A percentile compares a stretch with the other conserved stretches of the same genome.
Conservation (phyloP, 2,329 filamentous ascomycete species). For the Xylariaceae sp. region DNA sequence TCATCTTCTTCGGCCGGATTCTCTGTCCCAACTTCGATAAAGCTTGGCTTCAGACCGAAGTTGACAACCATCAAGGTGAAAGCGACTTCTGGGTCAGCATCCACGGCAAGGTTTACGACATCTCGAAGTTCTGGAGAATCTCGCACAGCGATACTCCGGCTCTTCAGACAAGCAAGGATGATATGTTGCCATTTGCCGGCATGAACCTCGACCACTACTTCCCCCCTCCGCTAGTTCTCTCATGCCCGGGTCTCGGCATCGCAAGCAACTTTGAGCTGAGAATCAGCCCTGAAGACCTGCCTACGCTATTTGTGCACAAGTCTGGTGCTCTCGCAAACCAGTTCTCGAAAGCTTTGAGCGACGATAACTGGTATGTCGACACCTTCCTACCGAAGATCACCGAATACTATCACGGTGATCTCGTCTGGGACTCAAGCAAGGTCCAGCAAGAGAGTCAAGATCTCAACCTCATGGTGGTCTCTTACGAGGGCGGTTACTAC, state of each 20-base stretch:
- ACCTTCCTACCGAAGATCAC: constrained; percentile 74
- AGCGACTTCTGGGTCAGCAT: constrained; percentile 84
- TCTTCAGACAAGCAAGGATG: constrained; percentile 50
- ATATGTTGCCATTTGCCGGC: constrained; percentile 76
- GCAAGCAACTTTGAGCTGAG: constrained; percentile 50
- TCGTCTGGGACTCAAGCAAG: constrained; percentile 62
- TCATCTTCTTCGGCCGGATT: constrained; percentile 76
- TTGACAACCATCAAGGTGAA: constrained; percentile 62
- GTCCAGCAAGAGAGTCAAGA: constrained; percentile 63
- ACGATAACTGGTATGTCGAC: constrained; percentile 70
- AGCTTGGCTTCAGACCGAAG: constrained; percentile 70
- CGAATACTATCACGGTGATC: constrained; percentile 78
- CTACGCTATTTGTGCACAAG: constrained; percentile 54
- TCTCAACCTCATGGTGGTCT: constrained; percentile 70
- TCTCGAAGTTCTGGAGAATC: constrained; percentile 78
- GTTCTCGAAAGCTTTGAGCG: constrained; percentile 51
- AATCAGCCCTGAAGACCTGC: constrained; percentile 41
- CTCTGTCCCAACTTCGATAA: constrained; percentile 91
- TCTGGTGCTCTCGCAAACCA: constrained; percentile 60
- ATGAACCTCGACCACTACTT: constrained; percentile 82
- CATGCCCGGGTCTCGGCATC: constrained; percentile 69
- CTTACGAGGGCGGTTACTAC: constrained; percentile 70
- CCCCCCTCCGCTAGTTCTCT: constrained; percentile 62
- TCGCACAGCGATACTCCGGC: constrained; percentile 70
- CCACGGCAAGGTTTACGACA: constrained; percentile 84